Conservation (phyloP, 805 yeast species). For the Candida verbasci region DNA sequence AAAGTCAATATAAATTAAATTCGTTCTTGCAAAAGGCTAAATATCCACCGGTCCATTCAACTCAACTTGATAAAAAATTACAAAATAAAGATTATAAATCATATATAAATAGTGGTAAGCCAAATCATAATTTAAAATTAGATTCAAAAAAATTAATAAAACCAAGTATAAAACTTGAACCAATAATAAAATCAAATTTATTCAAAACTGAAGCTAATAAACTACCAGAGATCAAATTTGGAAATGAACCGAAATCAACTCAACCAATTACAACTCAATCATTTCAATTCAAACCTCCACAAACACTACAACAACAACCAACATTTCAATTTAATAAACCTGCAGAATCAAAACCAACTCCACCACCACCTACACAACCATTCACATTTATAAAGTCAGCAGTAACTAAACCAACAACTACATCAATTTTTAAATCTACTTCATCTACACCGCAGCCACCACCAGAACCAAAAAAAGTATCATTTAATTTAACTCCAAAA, state of each 20-base stretch:
- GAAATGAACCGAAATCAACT: not conserved
- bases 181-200: not conserved
- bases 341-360: not conserved
- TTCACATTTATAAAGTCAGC: not conserved
- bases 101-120: constrained; percentile 32
- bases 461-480: constrained; percentile 1
- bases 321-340: not conserved
- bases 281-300: not conserved
- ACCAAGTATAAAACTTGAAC: not conserved
- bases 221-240: constrained; percentile 1
- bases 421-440: not conserved
- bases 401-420: not conserved
- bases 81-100: constrained; percentile 16
- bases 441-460: not conserved
- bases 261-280: not conserved
- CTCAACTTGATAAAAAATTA: constrained; percentile 24
- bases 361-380: not conserved
- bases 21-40: constrained; percentile 37
- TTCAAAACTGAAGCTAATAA: not conserved
- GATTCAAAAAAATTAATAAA: constrained; percentile 3
- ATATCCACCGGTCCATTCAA: constrained; percentile 30
- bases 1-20: constrained; percentile 32
- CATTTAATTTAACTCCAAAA: constrained; percentile 2
- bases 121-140: constrained; percentile 24
- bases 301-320: too few species aligned